Evolutionary conservation across 2,329 filamentous ascomycete genomes (phyloP).

Genomic region (Thyridium curvatum): DNA sequence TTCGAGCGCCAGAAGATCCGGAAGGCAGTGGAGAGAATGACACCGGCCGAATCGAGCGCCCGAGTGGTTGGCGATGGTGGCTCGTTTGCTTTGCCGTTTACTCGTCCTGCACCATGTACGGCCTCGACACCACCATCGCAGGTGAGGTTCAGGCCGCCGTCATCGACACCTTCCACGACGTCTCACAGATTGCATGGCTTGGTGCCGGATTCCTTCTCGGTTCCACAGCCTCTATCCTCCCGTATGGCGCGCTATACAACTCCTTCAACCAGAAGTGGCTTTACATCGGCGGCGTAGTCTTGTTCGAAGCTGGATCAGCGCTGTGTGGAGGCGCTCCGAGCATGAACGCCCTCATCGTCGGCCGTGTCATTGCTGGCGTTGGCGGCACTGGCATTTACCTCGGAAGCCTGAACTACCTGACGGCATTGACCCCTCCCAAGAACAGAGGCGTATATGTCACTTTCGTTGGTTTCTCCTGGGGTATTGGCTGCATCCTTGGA

Average conservation of each 20-base stretch:
- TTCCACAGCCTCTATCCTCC: constrained; percentile 22
- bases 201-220: constrained; percentile 27
- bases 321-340: constrained; percentile 29
- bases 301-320: constrained; percentile 15
- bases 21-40: too few relatives aligned
- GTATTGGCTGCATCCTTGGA: constrained; percentile 3
- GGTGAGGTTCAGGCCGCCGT: constrained; percentile 36
- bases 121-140: constrained; percentile 22
- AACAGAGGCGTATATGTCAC: neutral
- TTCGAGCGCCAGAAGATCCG: too few relatives aligned
- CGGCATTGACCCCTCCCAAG: neutral
- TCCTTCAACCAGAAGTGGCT: constrained; percentile 35
- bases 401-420: constrained; percentile 7
- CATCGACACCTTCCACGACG: constrained; percentile 22
- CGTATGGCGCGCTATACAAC: constrained; percentile 20
- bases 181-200: constrained; percentile 31
- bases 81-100: too few relatives aligned
- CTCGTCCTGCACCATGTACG: too few relatives aligned
- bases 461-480: neutral
- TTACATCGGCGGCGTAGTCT: constrained; percentile 9
- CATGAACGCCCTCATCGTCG: constrained; percentile 36
- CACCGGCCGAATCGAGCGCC: too few relatives aligned
- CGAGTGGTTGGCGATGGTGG: too few relatives aligned
- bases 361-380: constrained; percentile 29
- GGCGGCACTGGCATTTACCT: constrained; percentile 31